Conservation (phyloP, 1,284 basidiomycete species). For the Austroboletus novae-zelandiae region DNA sequence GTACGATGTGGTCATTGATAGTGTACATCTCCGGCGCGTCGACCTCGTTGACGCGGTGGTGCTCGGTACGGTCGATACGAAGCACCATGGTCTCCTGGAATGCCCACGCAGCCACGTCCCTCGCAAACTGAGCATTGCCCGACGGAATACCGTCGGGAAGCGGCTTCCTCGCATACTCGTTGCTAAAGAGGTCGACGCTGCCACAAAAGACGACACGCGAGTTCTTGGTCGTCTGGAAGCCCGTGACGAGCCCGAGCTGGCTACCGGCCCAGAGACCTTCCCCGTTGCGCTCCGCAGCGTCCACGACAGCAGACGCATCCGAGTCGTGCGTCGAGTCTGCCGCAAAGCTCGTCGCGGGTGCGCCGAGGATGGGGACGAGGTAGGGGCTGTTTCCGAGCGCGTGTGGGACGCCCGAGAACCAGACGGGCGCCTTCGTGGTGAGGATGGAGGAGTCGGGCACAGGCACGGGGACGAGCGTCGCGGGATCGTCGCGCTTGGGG, state of each 20-base stretch:
- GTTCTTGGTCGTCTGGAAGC: conserved; percentile 83
- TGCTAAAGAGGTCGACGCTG: conserved; percentile 74
- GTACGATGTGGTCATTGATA: conserved; percentile 82
- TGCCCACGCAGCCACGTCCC: conserved; percentile 83
- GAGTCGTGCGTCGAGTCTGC: conserved; percentile 60
- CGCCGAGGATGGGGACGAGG: conserved; percentile 78
- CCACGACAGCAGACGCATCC: conserved; percentile 56
- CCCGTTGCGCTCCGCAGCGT: conserved; percentile 66
- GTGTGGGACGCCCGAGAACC: conserved; percentile 80
- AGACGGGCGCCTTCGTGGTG: conserved; percentile 51
- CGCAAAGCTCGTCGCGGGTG: conserved; percentile 73
- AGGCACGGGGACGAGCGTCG: conserved; percentile 59
- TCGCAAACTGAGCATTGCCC: conserved; percentile 73
- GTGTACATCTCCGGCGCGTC: conserved; percentile 71
- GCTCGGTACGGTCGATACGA: conserved; percentile 73
- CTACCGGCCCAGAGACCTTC: conserved; percentile 80
- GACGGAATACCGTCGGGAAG: conserved; percentile 56
- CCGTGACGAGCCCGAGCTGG: conserved; percentile 75
- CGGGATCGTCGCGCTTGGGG: conserved; percentile 59
- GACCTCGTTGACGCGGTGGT: conserved; percentile 67
- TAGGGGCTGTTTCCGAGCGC: conserved; percentile 78
- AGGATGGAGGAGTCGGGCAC: conserved; percentile 45
- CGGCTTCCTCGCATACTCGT: conserved; percentile 65
- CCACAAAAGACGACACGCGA: conserved; percentile 83
- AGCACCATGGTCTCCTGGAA: conserved; percentile 88